These are phyloP conservation scores for Allium sativum DNA, from an alignment of 106 monocot species.

Conservation along the genomic window DNA sequence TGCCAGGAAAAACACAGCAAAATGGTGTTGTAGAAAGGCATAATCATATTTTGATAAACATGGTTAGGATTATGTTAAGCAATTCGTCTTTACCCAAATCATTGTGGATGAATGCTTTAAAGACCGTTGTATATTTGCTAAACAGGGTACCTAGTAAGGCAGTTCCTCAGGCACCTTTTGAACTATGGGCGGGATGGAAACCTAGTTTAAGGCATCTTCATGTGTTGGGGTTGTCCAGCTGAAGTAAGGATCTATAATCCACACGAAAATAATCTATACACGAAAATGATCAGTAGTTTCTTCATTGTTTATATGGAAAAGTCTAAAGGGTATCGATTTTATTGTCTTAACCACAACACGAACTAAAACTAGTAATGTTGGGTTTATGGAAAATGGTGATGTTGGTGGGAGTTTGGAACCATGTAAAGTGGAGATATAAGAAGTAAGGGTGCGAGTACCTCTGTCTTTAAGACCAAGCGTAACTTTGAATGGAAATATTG, in stretches of 20 bases:
- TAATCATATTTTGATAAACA: not conserved
- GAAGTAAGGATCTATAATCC: constrained; percentile 5
- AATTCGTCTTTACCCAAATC: not conserved
- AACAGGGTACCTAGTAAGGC: not conserved
- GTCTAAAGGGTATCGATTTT: constrained; percentile 10
- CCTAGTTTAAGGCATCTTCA: constrained; percentile 4
- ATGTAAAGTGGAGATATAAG: not conserved
- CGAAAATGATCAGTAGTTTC: not conserved
- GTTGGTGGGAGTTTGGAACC: not conserved
- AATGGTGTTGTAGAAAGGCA: constrained; percentile 6
- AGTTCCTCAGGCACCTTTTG: not conserved
- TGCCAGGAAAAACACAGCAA: constrained; percentile 3
- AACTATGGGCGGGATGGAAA: not conserved
- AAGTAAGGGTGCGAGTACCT: not conserved
- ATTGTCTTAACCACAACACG: not conserved
- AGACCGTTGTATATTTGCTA: no score
- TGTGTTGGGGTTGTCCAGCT: constrained; percentile 5
- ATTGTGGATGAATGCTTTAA: no score
- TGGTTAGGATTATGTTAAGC: not conserved
- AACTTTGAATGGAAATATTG: no score
- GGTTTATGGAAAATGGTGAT: not conserved
- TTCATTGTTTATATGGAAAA: constrained; percentile 7
- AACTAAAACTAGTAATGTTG: not conserved
- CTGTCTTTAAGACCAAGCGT: no score
- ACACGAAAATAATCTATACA: constrained; percentile 6